phyloP scores from a whole-genome alignment of 768 basidiomycete genomes.

The Lepiota brunneoincarnata region DNA sequence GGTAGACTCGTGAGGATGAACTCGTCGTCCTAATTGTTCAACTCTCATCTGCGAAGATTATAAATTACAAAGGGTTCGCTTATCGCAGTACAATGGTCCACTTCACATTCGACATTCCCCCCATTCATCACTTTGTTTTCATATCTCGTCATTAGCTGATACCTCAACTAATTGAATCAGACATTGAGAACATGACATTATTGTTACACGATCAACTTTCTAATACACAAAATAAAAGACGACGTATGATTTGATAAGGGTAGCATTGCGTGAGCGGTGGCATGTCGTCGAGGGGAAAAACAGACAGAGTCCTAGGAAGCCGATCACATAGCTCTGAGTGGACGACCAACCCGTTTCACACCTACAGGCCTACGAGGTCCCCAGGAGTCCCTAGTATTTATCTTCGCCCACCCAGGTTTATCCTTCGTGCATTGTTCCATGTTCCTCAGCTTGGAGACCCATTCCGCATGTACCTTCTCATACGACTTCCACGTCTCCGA shows the following conservation, averaged over 20 bases:
- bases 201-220: background rate
- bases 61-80: no score
- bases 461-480: constrained; percentile 19
- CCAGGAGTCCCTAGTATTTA: constrained; percentile 1
- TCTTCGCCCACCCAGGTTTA: constrained; percentile 1
- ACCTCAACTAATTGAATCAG: no score
- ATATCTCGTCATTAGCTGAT: no score
- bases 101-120: no score
- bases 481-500: constrained; percentile 20
- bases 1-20: no score
- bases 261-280: background rate
- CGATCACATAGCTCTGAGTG: background rate
- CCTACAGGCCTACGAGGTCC: background rate
- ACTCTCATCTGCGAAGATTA: no score
- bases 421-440: constrained; percentile 6
- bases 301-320: background rate
- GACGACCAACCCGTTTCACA: background rate
- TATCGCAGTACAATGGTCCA: no score
- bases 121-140: no score
- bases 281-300: background rate
- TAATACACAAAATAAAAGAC: constrained; percentile 1
- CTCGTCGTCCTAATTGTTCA: no score
- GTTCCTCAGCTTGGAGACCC: constrained; percentile 13
- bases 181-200: no score
- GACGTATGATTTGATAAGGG: background rate